A percentile compares a stretch with the other conserved stretches of the same genome.
phyloP scores from a whole-genome alignment of 2,329 filamentous ascomycete genomes.

The Sporothrix brasiliensis region DNA sequence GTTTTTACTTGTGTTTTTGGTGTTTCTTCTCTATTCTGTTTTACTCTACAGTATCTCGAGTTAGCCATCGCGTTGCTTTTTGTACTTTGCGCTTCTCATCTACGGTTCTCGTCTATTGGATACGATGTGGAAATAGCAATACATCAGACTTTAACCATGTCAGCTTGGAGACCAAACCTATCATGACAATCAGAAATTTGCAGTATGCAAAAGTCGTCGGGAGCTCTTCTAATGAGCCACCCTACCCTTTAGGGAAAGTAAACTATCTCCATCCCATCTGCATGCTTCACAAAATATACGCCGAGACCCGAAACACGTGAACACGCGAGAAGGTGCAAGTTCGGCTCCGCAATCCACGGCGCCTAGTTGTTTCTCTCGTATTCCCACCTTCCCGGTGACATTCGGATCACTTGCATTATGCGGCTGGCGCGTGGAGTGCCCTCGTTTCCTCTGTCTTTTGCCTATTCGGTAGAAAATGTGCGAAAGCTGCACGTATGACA shows the following conservation, averaged over 20 bases:
- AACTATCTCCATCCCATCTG: background rate
- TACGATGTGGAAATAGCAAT: background rate
- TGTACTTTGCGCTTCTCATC: background rate
- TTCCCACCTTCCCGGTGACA: background rate
- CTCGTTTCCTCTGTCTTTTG: background rate
- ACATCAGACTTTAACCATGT: background rate
- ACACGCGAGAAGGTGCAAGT: background rate
- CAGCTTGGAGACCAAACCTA: background rate
- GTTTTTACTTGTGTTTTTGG: background rate
- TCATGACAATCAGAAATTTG: background rate
- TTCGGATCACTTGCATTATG: background rate
- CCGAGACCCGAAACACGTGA: conserved; percentile 7
- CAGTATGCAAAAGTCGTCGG: background rate
- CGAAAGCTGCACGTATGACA: background rate
- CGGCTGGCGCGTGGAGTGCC: too few relatives aligned
- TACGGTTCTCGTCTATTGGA: background rate
- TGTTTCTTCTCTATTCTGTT: background rate
- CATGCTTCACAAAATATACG: background rate
- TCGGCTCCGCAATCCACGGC: background rate
- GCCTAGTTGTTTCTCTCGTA: background rate
- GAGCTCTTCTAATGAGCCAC: too few relatives aligned
- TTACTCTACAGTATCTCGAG: background rate
- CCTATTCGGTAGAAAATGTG: conserved; percentile 12
- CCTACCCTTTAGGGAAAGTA: background rate
- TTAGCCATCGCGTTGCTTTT: background rate